Conservation (phyloP, 805 yeast genomes). For the Blastobotrys terrestris region DNA sequence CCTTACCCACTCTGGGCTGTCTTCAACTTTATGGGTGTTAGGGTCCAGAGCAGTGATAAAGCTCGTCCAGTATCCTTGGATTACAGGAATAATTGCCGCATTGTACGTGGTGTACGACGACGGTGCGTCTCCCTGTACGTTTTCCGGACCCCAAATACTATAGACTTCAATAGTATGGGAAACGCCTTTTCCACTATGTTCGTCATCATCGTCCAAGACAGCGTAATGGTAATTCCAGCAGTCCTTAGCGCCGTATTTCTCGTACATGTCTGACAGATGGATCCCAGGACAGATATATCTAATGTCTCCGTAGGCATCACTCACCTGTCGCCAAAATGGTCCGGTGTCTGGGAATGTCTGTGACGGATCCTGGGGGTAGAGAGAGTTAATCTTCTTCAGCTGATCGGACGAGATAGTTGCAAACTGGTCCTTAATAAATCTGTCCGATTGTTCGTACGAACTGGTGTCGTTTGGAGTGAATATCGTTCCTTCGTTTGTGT, state of each 20-base stretch:
- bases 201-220: not conserved
- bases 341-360: slow-evolving; percentile 5
- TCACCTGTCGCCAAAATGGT: slow-evolving; percentile 7
- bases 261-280: not conserved
- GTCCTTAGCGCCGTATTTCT: not conserved
- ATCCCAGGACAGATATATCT: slow-evolving; percentile 13
- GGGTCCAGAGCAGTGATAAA: not conserved
- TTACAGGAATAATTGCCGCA: not conserved
- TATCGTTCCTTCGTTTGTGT: slow-evolving; percentile 10
- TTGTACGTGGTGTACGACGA: not conserved
- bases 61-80: slow-evolving; percentile 1
- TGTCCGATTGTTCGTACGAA: slow-evolving; percentile 3
- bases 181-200: not conserved
- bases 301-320: slow-evolving; percentile 11
- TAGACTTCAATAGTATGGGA: not conserved
- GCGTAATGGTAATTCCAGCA: slow-evolving; percentile 8
- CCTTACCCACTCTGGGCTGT: not conserved
- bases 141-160: not conserved
- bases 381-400: not conserved
- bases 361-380: slow-evolving; percentile 1
- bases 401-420: slow-evolving; percentile 1
- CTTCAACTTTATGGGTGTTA: not conserved
- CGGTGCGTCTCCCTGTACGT: not conserved
- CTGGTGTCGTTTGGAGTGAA: slow-evolving; percentile 8
- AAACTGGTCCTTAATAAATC: not conserved